phyloP scores from a whole-genome alignment of 768 basidiomycete genomes.

The Tubosaeta sp. region DNA sequence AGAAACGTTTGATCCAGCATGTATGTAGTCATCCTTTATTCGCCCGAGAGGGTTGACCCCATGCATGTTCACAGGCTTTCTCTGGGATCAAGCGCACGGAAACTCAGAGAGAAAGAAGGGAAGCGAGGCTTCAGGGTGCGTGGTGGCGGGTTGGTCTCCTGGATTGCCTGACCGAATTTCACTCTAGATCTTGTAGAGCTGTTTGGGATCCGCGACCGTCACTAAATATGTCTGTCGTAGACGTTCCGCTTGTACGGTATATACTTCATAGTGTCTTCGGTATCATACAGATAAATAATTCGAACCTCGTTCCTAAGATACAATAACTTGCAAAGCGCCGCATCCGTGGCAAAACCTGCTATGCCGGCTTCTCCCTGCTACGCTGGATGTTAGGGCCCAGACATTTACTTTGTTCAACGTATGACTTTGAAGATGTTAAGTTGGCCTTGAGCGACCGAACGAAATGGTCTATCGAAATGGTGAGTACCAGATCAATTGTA shows the following conservation, averaged over 20 bases:
- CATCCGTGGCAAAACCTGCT: too few relatives aligned
- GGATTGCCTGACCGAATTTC: not conserved
- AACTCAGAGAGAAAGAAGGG: conserved; percentile 69
- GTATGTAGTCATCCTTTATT: conserved; percentile 32
- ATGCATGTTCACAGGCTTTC: conserved; percentile 56
- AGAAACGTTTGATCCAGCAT: conserved; percentile 75
- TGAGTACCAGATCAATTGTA: too few relatives aligned
- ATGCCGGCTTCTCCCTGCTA: too few relatives aligned
- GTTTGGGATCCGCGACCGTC: conserved; percentile 41
- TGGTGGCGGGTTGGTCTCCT: not conserved
- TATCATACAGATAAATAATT: conserved; percentile 6
- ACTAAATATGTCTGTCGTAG: not conserved
- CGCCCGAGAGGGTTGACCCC: not conserved
- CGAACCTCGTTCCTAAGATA: not conserved
- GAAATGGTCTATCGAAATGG: too few relatives aligned
- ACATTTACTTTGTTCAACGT: too few relatives aligned
- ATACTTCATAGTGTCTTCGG: conserved; percentile 11
- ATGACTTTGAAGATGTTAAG: too few relatives aligned
- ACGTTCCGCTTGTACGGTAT: conserved; percentile 1
- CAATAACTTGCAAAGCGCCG: too few relatives aligned
- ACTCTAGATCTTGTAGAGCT: conserved; percentile 55
- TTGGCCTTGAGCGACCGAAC: too few relatives aligned
- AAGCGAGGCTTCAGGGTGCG: conserved; percentile 77
- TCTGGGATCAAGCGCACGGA: conserved; percentile 76
- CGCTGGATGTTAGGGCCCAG: too few relatives aligned